Base-by-base conservation (phyloP, 2,329 filamentous ascomycete species). In the Colletotrichum tabaci region DNA sequence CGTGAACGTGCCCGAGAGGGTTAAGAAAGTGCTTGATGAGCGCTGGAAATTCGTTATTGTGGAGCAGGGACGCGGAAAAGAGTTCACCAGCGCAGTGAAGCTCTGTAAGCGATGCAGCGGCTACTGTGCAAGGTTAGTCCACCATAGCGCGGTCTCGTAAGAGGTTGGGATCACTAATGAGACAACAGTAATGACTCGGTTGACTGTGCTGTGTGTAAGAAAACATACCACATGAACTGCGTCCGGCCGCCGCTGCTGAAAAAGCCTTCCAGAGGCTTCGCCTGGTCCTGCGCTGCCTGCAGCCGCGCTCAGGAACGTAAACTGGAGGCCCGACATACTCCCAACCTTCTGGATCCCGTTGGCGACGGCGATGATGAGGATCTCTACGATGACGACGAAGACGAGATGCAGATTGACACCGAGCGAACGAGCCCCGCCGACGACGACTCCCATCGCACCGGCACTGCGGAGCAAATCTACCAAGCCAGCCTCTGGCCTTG, bases 161-260 rank as follows among this genome's bases (percentile, higher is more conserved):
- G 50, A 52, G 61, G 49, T 60, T 23, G 69, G 65, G 53, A 66
- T 67, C 58, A 38, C 62, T 63, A 58, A 66, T 44, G 62, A 42
- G 30, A 64, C 23, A 62, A 62, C 67, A 97, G 94, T 78, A 93
- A 94, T 80, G 94, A 98, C 84, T 98, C 96, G 49, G 96, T 98
- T 30, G 96, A 98, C 81, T 99, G 96, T 82, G 96, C 96, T 55
- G 95, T 98, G 66, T 99, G 96, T 82, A 90, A 92, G 79, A 92
- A 95, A 81, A 98, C 96, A 16, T 99, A 98, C 83, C 96, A 99
- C 85, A 98, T 99, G 96, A 94, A 95, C 78, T 99, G 96, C 81
- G 96, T 99, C 67, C 92, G 93, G 73, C 96, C 96, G 50, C 94
- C 95, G 47, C 83, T 99, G 74, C 88, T 95, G 64, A 99, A 98